phyloP scores from a whole-genome alignment of 371 early-diverging fungal genomes.

The Dichotomocladium elegans region DNA sequence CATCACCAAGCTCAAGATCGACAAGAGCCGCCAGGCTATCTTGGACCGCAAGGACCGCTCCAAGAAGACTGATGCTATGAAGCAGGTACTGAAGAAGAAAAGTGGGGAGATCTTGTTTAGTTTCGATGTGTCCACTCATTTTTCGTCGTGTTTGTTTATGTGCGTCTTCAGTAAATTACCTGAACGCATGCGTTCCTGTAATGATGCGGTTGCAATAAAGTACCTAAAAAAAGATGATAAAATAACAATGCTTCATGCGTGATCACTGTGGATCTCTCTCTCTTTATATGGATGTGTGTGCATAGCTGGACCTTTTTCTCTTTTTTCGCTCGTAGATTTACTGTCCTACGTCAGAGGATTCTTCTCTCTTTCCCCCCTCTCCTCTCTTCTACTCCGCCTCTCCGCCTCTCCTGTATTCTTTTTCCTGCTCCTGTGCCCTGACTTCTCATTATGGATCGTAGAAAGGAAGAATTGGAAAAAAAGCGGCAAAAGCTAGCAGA shows the following conservation, averaged over 20 bases:
- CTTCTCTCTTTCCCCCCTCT: neutral
- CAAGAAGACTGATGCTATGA: slow-evolving; percentile 35
- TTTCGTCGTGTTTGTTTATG: no score
- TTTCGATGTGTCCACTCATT: no score
- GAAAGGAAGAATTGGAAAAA: slow-evolving; percentile 84
- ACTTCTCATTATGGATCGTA: slow-evolving; percentile 57
- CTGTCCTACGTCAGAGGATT: neutral
- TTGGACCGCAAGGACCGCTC: slow-evolving; percentile 72
- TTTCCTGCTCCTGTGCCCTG: no score
- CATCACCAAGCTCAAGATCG: slow-evolving; percentile 90
- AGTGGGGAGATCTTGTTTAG: neutral
- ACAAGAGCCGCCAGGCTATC: slow-evolving; percentile 91
- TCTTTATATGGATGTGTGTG: no score
- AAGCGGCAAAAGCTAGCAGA: slow-evolving; percentile 90
- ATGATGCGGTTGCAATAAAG: neutral
- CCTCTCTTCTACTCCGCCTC: no score
- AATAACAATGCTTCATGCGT: no score
- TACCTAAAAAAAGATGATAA: no score
- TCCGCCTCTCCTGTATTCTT: no score
- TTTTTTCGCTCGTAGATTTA: no score
- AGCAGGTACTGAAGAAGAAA: slow-evolving; percentile 22
- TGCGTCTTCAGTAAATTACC: neutral
- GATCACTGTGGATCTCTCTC: no score
- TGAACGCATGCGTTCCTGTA: neutral
- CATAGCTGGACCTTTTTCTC: no score